A percentile compares a stretch with the other conserved stretches of the same genome.
Conservation (phyloP, 495 filamentous ascomycete species). For the Penicillium subrubescens region DNA sequence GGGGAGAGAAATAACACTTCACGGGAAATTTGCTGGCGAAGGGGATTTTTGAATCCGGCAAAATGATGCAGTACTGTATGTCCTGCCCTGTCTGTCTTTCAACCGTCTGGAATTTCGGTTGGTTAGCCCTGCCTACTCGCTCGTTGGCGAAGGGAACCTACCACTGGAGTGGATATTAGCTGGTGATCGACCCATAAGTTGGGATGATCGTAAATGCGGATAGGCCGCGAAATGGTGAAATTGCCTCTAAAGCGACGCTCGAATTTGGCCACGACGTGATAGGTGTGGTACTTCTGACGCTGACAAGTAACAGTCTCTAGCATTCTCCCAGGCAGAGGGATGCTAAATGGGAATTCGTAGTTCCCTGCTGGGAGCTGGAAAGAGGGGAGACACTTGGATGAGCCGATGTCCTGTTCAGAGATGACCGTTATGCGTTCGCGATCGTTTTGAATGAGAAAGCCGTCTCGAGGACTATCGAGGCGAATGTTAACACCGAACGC, state of each 20-base stretch:
- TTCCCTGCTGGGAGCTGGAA: background rate
- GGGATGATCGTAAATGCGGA: background rate
- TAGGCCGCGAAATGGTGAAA: background rate
- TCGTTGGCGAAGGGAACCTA: background rate
- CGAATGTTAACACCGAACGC: background rate
- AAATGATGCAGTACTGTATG: background rate
- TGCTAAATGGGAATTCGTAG: background rate
- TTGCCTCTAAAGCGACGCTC: background rate
- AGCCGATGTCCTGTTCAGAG: background rate
- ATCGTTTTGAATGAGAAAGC: background rate
- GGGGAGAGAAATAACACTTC: background rate
- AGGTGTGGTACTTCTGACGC: background rate
- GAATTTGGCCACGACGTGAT: background rate
- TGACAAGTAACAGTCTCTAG: background rate
- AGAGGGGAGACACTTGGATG: background rate
- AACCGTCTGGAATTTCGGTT: background rate
- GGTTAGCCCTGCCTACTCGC: background rate
- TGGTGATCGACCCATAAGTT: background rate
- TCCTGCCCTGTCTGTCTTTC: background rate
- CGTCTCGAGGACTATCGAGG: background rate
- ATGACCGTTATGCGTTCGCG: background rate
- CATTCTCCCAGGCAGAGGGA: background rate
- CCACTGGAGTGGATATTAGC: background rate
- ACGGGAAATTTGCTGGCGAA: background rate
- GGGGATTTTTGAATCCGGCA: background rate